Conservation (phyloP, 306 rosid genomes). For the Vigna hirtella region DNA sequence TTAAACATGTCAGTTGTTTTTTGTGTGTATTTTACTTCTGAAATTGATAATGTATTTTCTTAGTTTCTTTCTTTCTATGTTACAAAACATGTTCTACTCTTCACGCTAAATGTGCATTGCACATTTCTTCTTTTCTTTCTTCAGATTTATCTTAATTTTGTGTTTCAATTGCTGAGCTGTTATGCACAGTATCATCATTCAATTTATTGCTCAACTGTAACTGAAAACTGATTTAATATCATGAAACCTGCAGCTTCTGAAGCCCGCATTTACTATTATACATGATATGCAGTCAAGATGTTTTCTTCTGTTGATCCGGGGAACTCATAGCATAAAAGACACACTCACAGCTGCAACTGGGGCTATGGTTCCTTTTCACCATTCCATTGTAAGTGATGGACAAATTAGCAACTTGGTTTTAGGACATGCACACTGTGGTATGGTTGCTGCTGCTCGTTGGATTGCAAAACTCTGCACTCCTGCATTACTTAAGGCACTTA, state of each 20-base stretch:
- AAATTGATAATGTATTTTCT: too few relatives aligned
- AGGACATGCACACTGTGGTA: slow-evolving; percentile 97
- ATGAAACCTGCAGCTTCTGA: slow-evolving; percentile 71
- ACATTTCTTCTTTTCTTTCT: too few relatives aligned
- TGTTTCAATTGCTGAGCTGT: slow-evolving; percentile 10
- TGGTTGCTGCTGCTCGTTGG: slow-evolving; percentile 99
- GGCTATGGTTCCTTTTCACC: slow-evolving; percentile 86
- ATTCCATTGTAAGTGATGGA: slow-evolving; percentile 75
- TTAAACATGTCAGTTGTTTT: background rate
- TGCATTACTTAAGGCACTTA: slow-evolving; percentile 74
- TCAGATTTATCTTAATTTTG: too few relatives aligned
- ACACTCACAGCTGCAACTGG: slow-evolving; percentile 88
- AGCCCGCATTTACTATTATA: slow-evolving; percentile 82
- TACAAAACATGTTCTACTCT: too few relatives aligned
- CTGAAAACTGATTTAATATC: slow-evolving; percentile 37
- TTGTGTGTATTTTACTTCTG: too few relatives aligned
- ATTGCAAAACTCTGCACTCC: slow-evolving; percentile 93
- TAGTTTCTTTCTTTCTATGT: too few relatives aligned
- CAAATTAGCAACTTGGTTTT: slow-evolving; percentile 74
- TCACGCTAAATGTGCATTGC: background rate
- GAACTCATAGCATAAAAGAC: slow-evolving; percentile 90
- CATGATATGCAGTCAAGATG: slow-evolving; percentile 66
- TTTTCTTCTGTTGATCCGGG: slow-evolving; percentile 83
- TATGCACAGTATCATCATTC: background rate
- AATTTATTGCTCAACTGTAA: slow-evolving; percentile 13